phyloP scores from a whole-genome alignment of 306 rosid genomes.

The Quercus variabilis region DNA sequence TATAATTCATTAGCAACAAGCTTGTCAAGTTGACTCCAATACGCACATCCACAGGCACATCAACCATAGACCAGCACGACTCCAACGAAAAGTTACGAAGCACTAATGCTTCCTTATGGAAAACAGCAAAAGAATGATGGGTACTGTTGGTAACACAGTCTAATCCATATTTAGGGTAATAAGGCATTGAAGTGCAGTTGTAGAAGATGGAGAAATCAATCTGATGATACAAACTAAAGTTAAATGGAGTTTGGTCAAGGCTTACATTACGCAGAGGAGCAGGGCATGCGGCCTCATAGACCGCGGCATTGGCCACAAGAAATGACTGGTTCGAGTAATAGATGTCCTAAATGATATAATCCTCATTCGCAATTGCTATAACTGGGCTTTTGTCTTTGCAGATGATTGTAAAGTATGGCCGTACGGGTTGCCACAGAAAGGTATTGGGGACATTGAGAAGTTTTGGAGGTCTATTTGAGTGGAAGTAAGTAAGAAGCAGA shows the following conservation, averaged over 20 bases:
- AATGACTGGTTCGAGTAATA: slow-evolving; percentile 46
- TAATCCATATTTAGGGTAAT: slow-evolving; percentile 29
- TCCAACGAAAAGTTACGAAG: slow-evolving; percentile 25
- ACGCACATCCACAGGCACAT: slow-evolving; percentile 30
- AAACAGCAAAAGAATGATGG: slow-evolving; percentile 53
- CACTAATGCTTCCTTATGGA: slow-evolving; percentile 41
- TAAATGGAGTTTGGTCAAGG: slow-evolving; percentile 47
- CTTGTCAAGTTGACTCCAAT: slow-evolving; percentile 1
- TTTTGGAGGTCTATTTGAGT: slow-evolving; percentile 32
- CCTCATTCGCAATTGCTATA: slow-evolving; percentile 39
- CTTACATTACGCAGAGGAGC: slow-evolving; percentile 44
- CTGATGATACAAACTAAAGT: slow-evolving; percentile 17
- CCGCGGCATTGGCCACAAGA: slow-evolving; percentile 27
- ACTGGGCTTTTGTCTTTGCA: slow-evolving; percentile 44
- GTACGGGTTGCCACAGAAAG: slow-evolving; percentile 47
- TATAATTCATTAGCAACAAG: slow-evolving; percentile 39
- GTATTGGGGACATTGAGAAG: slow-evolving; percentile 21
- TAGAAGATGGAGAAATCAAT: slow-evolving; percentile 50
- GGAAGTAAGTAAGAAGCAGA: slow-evolving; percentile 22
- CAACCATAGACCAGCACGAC: slow-evolving; percentile 40
- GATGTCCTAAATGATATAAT: slow-evolving; percentile 43
- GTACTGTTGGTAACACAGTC: slow-evolving; percentile 42
- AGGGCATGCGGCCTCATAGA: slow-evolving; percentile 39
- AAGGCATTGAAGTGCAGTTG: slow-evolving; percentile 46
- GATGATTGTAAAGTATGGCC: slow-evolving; percentile 33